Conservation (phyloP, 352 stramenopile species). For the Phytophthora sp. region DNA sequence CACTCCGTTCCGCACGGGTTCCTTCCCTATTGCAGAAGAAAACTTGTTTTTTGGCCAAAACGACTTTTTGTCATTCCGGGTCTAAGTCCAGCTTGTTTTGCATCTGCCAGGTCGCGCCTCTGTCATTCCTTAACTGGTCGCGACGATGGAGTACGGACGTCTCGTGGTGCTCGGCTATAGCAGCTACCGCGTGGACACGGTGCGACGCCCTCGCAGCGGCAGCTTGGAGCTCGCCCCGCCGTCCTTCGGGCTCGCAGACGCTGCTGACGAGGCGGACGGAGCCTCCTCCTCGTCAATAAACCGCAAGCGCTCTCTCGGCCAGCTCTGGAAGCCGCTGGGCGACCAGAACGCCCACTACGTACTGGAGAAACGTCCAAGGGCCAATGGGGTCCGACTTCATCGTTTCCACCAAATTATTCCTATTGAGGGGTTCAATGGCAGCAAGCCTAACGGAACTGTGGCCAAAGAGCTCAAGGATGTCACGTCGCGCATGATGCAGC, state of each 20-base stretch:
- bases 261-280: constrained; percentile 12
- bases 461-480: constrained; percentile 51
- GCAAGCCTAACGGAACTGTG: constrained; percentile 12
- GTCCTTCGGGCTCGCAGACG: constrained; percentile 50
- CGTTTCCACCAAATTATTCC: constrained; percentile 69
- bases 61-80: not conserved
- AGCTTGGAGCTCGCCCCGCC: constrained; percentile 17
- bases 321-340: constrained; percentile 76
- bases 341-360: constrained; percentile 78
- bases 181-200: constrained; percentile 77
- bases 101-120: constrained; percentile 10
- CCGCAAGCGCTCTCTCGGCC: constrained; percentile 53
- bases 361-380: constrained; percentile 46
- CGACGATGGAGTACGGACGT: constrained; percentile 77
- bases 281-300: constrained; percentile 2
- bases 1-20: no score
- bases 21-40: no score
- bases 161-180: constrained; percentile 86
- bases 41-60: no score
- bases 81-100: not conserved
- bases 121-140: constrained; percentile 21
- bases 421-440: constrained; percentile 1
- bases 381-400: constrained; percentile 60
- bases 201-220: constrained; percentile 32
- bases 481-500: constrained; percentile 65